Evolutionary conservation across 2,329 filamentous ascomycete genomes (phyloP), one percentile per base, ranked within the genome.

Genomic region (Cladobotryum mycophilum): DNA sequence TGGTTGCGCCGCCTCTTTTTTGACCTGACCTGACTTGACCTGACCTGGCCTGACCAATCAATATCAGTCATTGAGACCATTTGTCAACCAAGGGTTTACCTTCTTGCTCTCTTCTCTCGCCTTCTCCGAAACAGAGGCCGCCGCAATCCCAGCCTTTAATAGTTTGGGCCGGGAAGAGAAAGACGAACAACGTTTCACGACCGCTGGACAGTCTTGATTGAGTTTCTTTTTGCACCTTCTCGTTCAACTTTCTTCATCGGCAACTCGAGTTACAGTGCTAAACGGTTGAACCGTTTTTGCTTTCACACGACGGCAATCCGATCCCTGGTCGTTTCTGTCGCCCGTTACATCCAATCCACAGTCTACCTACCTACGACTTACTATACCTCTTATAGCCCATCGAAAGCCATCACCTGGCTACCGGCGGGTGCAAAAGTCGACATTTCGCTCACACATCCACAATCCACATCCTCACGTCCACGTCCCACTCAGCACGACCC

Each of bases 71-170:
- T 35, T 20, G 35, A 15, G 15, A 3, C 46, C 12, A 30, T 45
- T 37, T 33, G 35, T 49, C 22, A 54, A 41, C 25, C 25, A 30
- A 30, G 25, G 25, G 25, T 30, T 30, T 30, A 7, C 9, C 25
- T 7, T 30, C 3, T 30, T 30, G 36, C 22, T 30, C 22, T 30
- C 47, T 53, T 57, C 55, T 51, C 7, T 58, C 56, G 56, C 52
- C 55, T 56, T 56, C 51, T 36, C 56, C 55, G 55, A 56, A 43
- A 46, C 49, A 53, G 50, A 53, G 36, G 47, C 45, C 40, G 36
- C 51, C 51, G 36, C 8, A 37, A 11, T 17, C 14, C 45, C 45
- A 41, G 46, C 35, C 15, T 17, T 47, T 51, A 38, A 41, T 43
- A 42, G 45, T 33, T 38, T 22, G 38, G 47, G 14, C 22, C 22